Base-by-base conservation (phyloP, 1,139 yeast genomes). In the Geotrichum restrictum region DNA sequence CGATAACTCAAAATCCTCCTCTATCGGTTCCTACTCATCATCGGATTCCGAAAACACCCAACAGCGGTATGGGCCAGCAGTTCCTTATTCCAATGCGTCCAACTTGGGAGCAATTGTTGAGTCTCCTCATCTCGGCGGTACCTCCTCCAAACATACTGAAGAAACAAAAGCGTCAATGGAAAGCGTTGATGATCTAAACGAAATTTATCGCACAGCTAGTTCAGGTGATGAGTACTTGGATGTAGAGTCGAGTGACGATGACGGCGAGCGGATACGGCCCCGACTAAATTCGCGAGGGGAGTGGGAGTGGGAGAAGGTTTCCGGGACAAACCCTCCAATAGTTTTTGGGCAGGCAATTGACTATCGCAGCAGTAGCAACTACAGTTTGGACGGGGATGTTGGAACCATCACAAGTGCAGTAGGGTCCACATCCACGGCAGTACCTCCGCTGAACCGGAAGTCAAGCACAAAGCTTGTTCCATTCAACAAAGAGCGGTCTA, bases 281-380 rank as follows among this genome's bases (percentile, higher is more conserved):
- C 66, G 62, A 54, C 55, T 69, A 13, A 67, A 67, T 53, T 64
- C 66, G 14, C 60, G 60, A 13, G 72, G 72, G 39, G 67, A 66
- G 48, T 59, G 68, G 45, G 64, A 63, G 8, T 68, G 70, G 71
- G 59, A 61, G 34, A 60, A 60, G 42, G 59, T 60, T 3, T 54
- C 56, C 18, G 59, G 51, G 27, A 53, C 49, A 22, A 32, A 51
- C 13, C 11, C 43, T 14, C 34, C 39, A n/a, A 16, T 36, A 13
- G 19, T 36, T 13, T 51, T 40, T 32, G 56, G 53, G 8, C 57
- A 49, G n/a, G 53, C 54, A 21, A 27, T 52, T 31, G 50, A 45
- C 19, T 27, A 24, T 33, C 43, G 42, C 32, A 39, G 45, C 33
- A 19, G 32, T 13, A 39, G 44, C 29, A 47, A 19, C 18, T 32